phyloP scores from a whole-genome alignment of 345 rosid species.

The Populus euphratica region DNA sequence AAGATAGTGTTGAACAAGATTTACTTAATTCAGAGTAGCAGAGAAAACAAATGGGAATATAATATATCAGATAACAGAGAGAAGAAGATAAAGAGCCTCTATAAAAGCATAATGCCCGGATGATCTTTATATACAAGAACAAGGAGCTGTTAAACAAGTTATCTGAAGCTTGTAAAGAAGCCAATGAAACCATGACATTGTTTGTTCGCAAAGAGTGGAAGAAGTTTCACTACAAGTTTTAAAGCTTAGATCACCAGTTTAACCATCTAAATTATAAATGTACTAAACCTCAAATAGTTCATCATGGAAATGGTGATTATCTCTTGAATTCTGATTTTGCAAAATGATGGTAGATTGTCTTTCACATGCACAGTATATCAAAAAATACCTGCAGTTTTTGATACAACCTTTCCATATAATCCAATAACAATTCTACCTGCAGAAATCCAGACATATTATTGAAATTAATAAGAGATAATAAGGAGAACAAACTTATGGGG shows the following conservation, averaged over 20 bases:
- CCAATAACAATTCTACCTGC: conserved; percentile 97
- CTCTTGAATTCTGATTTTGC: not conserved
- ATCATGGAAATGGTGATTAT: not conserved
- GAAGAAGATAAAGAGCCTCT: not conserved
- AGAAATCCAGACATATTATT: conserved; percentile 7
- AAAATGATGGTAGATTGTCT: not conserved
- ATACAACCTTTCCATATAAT: conserved; percentile 79
- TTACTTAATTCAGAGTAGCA: not conserved
- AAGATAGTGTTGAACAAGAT: not conserved
- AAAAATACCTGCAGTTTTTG: conserved; percentile 82
- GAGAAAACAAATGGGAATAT: not conserved
- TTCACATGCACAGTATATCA: conserved; percentile 9
- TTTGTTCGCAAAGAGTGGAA: not conserved
- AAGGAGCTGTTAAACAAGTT: not conserved
- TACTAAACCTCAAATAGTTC: not conserved
- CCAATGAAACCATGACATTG: not conserved
- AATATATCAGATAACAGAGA: not conserved
- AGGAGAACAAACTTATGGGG: not conserved
- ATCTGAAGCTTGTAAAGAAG: not conserved
- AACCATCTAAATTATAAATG: not conserved
- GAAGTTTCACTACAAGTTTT: not conserved
- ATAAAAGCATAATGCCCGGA: not conserved
- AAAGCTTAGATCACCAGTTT: not conserved
- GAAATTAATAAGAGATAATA: conserved; percentile 15
- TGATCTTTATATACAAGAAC: not conserved